Base-by-base conservation (phyloP, 768 basidiomycete species). In the Grammothele lineata region DNA sequence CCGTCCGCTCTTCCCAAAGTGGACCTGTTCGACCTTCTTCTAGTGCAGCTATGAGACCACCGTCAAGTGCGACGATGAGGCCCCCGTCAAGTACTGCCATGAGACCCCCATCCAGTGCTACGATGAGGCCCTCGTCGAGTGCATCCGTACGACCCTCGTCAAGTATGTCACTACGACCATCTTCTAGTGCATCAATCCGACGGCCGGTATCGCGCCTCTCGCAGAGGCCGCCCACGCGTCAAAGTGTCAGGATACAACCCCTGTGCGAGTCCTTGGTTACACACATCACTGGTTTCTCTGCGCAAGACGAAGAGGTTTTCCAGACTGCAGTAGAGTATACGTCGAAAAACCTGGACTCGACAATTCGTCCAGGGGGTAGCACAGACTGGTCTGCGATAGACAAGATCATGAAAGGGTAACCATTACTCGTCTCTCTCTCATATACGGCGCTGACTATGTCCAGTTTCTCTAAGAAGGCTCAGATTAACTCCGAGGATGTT, bases 401-500 rank as follows among this genome's bases (percentile, higher is more conserved):
- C 49, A 73, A 70, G 40, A 76, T 76, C 4, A 57, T 77, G 22
- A 57, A 57, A 62, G 78, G 85, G 86, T 87, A 63, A 42, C 59
- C 7, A n/a, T n/a, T n/a, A n/a, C n/a, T n/a, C n/a, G n/a, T n/a
- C n/a, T n/a, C n/a, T n/a, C n/a, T 19, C 21, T 23, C 27, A 1
- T 18, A 19, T n/a, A n/a, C n/a, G n/a, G 21, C 18, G 35, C 41
- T 58, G 21, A 54, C 25, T 10, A 11, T n/a, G 11, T 24, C 19
- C 22, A 62, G 60, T 42, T 43, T 47, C 38, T 19, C 43, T 19
- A 51, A 84, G 58, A 90, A 90, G 62, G 85, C 85, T 12, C 78
- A 78, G 32, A 75, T 92, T 45, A 79, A 83, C 50, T 79, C 80
- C 11, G 70, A 76, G 40, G 81, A 90, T 57, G 60, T 56, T 12